Base-by-base conservation (phyloP, 1,284 basidiomycete species). In the Caloboletus firmus region DNA sequence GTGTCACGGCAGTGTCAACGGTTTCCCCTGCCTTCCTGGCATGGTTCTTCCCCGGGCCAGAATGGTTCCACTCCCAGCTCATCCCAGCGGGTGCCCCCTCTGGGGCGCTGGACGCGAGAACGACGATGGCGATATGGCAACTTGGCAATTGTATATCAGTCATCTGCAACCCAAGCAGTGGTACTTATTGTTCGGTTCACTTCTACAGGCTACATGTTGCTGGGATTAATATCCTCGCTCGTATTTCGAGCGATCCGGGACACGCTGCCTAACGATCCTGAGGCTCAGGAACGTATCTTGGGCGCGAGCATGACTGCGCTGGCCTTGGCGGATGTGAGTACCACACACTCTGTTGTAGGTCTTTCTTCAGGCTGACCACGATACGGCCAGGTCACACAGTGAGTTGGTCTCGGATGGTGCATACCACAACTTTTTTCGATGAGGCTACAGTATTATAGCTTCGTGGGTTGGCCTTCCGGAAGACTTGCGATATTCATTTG, bases 51-150 rank as follows among this genome's bases (percentile, higher is more conserved):
- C 85, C 85, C 8, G 87, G 87, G 20, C 76, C 85, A 18, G 70
- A 74, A 26, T 89, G 88, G 87, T 90, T 89, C 62, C 81, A 85
- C 65, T 76, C 84, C 62, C 77, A 87, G 61, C 79, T 90, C 54
- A 78, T 89, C 49, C 87, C 87, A 2, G 74, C 73, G 12, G 53
- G 63, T 7, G 57, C 62, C 8, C 67, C 76, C 12, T 69, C 76
- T 12, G 59, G 55, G 13, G 55, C 70, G 9, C 59, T 82, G 51
- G 82, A 87, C 52, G 61, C 74, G 26, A 75, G 83, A 18, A 79
- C 83, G 4, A 72, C 72, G n/a, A 87, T 89, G 80, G 82, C 81
- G 17, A 77, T 90, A 51, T 83, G 81, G 79, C 89, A 91, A 64
- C 74, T 91, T 9, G 82, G 78, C 28, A 90, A 87, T 61, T 87